Base-by-base conservation (phyloP, 2,329 filamentous ascomycete species). In the Rachicladosporium sp. region DNA sequence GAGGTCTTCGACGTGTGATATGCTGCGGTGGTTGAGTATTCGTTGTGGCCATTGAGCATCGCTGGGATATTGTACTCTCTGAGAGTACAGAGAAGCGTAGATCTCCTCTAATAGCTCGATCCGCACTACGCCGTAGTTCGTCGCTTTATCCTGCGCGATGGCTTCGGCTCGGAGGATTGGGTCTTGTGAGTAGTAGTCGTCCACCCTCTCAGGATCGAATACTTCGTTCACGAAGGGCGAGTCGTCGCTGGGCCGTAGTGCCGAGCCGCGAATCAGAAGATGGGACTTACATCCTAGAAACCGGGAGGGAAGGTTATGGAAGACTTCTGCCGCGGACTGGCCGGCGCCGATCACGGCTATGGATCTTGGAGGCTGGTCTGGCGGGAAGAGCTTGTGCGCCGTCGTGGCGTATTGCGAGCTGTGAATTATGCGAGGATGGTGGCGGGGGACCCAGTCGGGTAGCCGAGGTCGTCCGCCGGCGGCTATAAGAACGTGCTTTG, bases 161-260 rank as follows among this genome's bases (percentile, higher is more conserved):
- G 68, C 67, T 10, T 66, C 62, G 27, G 71, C 66, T 36, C 88
- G 81, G 45, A 78, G 69, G 33, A 69, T 66, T 1, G 78, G 64
- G 0, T 80, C 68, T 48, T 80, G 77, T 36, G 74, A 66, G 66
- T 78, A 95, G 50, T 93, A 74, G 33, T 70, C 69, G 58, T 93
- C 82, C 23, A 93, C 78, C 43, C 80, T 82, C 29, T 81, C 78
- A 1, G 89, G 89, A 65, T 96, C 87, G 69, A 96, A 96, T 56
- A 96, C 84, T 54, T 91, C 87, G 61, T 96, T 96, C 52, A 96
- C 87, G 53, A 96, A 96, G 11, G 89, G 91, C 39, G 86, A 94
- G 60, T 96, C 91, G 57, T 98, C 89, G 56, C 86, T 93, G 1
- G 89, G 89, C 51, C 82, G 78, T 44, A 98, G 65, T 41, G 89